phyloP scores from a whole-genome alignment of 2,329 filamentous ascomycete species.

The Fusarium neocosmosporiellum region DNA sequence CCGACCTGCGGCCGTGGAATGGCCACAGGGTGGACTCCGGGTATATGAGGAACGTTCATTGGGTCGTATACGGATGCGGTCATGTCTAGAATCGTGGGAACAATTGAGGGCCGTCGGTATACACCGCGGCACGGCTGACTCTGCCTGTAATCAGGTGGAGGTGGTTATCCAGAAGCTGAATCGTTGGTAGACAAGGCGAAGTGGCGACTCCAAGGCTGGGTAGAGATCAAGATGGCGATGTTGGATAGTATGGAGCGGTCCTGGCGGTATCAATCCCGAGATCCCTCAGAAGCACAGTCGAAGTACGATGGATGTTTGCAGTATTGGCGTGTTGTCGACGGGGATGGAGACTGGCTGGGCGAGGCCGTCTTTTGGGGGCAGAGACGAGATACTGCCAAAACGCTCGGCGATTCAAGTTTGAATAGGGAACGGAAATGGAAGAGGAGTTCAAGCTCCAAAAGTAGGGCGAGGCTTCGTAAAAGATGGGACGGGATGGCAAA shows the following conservation, averaged over 20 bases:
- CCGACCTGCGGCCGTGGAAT: slow-evolving; percentile 83
- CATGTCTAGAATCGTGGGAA: slow-evolving; percentile 46
- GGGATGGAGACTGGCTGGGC: slow-evolving; percentile 15
- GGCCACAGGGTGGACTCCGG: slow-evolving; percentile 59
- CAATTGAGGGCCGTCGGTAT: neutral
- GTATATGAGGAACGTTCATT: slow-evolving; percentile 56
- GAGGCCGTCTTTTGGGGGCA: slow-evolving; percentile 10
- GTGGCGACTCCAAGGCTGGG: neutral
- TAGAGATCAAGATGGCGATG: slow-evolving; percentile 1
- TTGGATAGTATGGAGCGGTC: slow-evolving; percentile 18
- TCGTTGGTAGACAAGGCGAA: neutral
- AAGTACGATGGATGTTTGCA: slow-evolving; percentile 12
- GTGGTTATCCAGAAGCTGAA: neutral
- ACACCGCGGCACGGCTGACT: neutral
- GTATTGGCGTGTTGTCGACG: slow-evolving; percentile 20
- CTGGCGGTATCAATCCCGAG: slow-evolving; percentile 17
- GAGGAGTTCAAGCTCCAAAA: slow-evolving; percentile 41
- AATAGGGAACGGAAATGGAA: slow-evolving; percentile 33
- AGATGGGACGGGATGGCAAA: slow-evolving; percentile 37
- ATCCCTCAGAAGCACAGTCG: slow-evolving; percentile 16
- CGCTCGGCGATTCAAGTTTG: slow-evolving; percentile 27
- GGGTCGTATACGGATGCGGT: slow-evolving; percentile 54
- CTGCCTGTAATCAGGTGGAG: neutral
- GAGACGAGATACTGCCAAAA: slow-evolving; percentile 26
- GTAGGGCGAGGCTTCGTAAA: slow-evolving; percentile 40